A percentile compares a stretch with the other conserved stretches of the same genome.
Conservation (phyloP, 2,329 filamentous ascomycete species). For the Penicillium griseofulvum region DNA sequence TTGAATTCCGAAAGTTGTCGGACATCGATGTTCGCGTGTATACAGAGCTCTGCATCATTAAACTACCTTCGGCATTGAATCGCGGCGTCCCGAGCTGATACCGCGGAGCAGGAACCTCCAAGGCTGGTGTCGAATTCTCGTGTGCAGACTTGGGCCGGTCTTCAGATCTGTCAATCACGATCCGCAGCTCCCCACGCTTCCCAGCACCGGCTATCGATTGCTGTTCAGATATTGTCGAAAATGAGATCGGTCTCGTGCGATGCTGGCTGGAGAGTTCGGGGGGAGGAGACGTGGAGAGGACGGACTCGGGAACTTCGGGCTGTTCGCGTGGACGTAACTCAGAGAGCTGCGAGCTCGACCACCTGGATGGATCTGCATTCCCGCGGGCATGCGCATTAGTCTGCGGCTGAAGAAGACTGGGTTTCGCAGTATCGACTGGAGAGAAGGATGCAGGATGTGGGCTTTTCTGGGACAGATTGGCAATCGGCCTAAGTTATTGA, state of each 20-base stretch:
- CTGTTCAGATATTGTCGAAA: conserved; percentile 71
- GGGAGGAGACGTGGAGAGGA: conserved; percentile 18
- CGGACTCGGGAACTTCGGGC: conserved; percentile 22
- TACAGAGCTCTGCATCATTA: conserved; percentile 75
- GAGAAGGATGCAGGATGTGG: conserved; percentile 33
- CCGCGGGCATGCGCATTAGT: conserved; percentile 26
- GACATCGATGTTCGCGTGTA: conserved; percentile 65
- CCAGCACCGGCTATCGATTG: conserved; percentile 36
- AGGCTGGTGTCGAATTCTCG: conserved; percentile 51
- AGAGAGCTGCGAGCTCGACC: conserved; percentile 45
- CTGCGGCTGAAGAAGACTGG: conserved; percentile 51
- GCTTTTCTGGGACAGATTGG: conserved; percentile 34
- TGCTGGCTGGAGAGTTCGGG: conserved; percentile 25
- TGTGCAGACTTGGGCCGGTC: conserved; percentile 65
- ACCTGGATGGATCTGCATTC: conserved; percentile 36
- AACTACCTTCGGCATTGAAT: conserved; percentile 73
- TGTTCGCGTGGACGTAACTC: conserved; percentile 35
- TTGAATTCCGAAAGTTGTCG: conserved; percentile 68
- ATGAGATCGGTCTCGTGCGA: conserved; percentile 68
- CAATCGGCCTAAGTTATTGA: conserved; percentile 32
- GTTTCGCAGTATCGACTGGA: conserved; percentile 57
- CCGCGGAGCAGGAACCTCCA: conserved; percentile 76
- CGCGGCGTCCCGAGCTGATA: conserved; percentile 79
- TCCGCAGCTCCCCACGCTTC: conserved; percentile 68
- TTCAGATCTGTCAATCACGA: conserved; percentile 72